These are phyloP conservation scores for Cladosporium sp. DNA, from an alignment of 2,329 filamentous ascomycete species.

Conservation along the genomic window DNA sequence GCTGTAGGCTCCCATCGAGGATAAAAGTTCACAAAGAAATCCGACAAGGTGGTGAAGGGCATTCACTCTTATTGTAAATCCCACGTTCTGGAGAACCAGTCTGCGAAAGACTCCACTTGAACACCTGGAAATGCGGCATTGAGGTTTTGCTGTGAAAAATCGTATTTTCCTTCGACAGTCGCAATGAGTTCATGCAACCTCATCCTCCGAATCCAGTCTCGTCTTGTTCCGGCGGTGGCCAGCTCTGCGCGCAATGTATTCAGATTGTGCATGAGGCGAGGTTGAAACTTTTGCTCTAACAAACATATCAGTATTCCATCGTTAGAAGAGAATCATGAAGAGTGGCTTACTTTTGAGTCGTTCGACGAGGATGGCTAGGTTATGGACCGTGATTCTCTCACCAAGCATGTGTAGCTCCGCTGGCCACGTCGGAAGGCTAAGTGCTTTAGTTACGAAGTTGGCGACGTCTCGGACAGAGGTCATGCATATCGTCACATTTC, in stretches of 20 bases:
- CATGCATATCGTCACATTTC: conserved; percentile 53
- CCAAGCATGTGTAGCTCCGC: conserved; percentile 62
- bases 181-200: conserved; percentile 57
- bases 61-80: conserved; percentile 7
- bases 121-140: conserved; percentile 43
- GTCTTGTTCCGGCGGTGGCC: conserved; percentile 31
- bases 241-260: conserved; percentile 47
- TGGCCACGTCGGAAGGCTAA: conserved; percentile 62
- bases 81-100: conserved; percentile 33
- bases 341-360: conserved; percentile 37
- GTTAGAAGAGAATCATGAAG: not conserved
- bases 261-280: conserved; percentile 39
- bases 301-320: not conserved
- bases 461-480: conserved; percentile 66
- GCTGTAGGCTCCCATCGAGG: too few species aligned
- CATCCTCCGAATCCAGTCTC: conserved; percentile 31
- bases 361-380: conserved; percentile 53
- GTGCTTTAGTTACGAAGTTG: conserved; percentile 62
- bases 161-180: conserved; percentile 62
- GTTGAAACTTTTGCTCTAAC: conserved; percentile 14
- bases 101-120: conserved; percentile 29
- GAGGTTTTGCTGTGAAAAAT: conserved; percentile 55
- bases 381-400: conserved; percentile 55
- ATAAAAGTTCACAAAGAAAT: too few species aligned
- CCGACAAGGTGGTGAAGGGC: too few species aligned